A percentile compares a stretch with the other conserved stretches of the same genome.
Conservation (phyloP, 371 early-diverging fungal species). For the Mortierella sp. region DNA sequence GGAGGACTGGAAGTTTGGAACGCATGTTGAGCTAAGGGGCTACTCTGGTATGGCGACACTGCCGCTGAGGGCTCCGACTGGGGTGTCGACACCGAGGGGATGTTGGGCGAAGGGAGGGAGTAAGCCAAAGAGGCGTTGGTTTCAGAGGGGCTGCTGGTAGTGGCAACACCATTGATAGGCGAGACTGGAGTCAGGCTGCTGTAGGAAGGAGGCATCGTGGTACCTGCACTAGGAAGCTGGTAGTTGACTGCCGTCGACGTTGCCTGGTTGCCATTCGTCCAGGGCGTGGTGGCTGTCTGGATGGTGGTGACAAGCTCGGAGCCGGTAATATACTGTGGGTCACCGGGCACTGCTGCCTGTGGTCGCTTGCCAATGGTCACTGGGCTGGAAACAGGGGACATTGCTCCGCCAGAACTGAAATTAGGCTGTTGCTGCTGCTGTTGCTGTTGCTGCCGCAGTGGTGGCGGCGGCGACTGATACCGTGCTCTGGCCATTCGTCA, state of each 20-base stretch:
- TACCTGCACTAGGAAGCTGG: not conserved
- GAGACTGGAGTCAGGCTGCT: constrained; percentile 11
- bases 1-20: constrained; percentile 4
- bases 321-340: constrained; percentile 13
- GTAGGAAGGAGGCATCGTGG: constrained; percentile 15
- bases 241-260: not conserved
- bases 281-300: not conserved
- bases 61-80: not conserved
- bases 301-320: not conserved
- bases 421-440: constrained; percentile 20
- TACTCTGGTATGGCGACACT: constrained; percentile 17
- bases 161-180: not conserved
- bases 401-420: not conserved
- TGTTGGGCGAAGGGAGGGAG: constrained; percentile 24
- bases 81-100: constrained; percentile 2
- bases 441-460: constrained; percentile 9
- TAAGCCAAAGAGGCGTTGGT: constrained; percentile 5
- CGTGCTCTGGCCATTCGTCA: not conserved
- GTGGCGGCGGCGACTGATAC: constrained; percentile 3
- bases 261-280: not conserved
- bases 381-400: not conserved
- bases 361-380: not conserved
- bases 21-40: constrained; percentile 11
- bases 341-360: constrained; percentile 10
- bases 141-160: not conserved